Base-by-base conservation (phyloP, 331 rosid species). In the Saraca asoca region DNA sequence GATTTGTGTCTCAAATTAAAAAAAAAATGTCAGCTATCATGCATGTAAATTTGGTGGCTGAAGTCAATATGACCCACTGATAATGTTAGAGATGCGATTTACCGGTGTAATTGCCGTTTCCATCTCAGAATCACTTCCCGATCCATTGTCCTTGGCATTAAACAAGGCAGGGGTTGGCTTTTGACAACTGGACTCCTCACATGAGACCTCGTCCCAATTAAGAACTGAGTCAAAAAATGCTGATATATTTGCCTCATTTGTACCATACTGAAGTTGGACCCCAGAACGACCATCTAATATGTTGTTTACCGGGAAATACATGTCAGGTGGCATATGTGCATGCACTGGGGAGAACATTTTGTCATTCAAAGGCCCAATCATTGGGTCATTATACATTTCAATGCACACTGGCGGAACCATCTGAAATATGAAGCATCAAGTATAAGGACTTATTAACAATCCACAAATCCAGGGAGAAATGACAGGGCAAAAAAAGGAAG, bases 281-380 rank as follows among this genome's bases (percentile, higher is more conserved):
- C 2, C 31, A 1, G 31, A 24, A 24, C 31, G 31, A 24, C 31
- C 31, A 24, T 24, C 83, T 11, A 61, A 50, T 49, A 54, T 78
- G 50, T 41, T 68, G 75, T 70, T 57, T 45, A 42, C 65, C 17
- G 78, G 58, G 64, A 48, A 75, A 60, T 34, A 58, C 45, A 58
- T 38, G 54, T 83, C 83, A 2, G 75, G 58, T 14, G 75, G 88
- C 73, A 83, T 39, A 74, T 79, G 91, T 4, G 52, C 14, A 76
- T 75, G 83, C 62, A 44, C 38, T 6, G 98, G 96, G 51, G 95
- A 78, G 75, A 84, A 84, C 13, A 81, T 20, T 37, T 61, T 83
- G 73, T 75, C 75, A 63, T 85, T 86, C 31, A 70, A 45, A 33
- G 75, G 56, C 76, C 66, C 71, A 0, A 44, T 61, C 19, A 15